phyloP scores from a whole-genome alignment of 495 filamentous ascomycete genomes.

The Penicillium angulare region DNA sequence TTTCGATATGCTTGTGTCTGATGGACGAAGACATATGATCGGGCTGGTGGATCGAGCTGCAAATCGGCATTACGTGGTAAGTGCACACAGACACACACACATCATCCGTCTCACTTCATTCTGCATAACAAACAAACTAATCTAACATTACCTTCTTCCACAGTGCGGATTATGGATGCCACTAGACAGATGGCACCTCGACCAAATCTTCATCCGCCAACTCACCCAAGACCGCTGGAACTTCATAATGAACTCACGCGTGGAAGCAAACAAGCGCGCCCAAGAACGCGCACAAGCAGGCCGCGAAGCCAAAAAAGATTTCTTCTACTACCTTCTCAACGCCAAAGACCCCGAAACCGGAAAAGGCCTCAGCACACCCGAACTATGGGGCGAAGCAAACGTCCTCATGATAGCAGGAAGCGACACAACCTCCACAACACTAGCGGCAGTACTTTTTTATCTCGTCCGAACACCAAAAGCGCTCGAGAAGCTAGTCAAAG shows the following conservation, averaged over 20 bases:
- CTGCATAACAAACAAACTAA: neutral
- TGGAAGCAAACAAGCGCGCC: conserved; percentile 55
- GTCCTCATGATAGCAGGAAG: conserved; percentile 58
- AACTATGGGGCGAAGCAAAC: conserved; percentile 71
- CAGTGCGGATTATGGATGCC: conserved; percentile 61
- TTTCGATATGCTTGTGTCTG: conserved; percentile 56
- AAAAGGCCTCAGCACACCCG: conserved; percentile 60
- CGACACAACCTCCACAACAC: conserved; percentile 58
- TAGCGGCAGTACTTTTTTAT: conserved; percentile 63
- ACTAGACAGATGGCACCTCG: conserved; percentile 51
- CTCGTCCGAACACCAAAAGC: conserved; percentile 49
- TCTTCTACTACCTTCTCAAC: conserved; percentile 59
- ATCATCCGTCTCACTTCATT: neutral
- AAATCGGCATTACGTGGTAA: conserved; percentile 53
- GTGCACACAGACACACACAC: conserved; percentile 1
- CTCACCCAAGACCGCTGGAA: conserved; percentile 57
- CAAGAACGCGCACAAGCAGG: conserved; percentile 43
- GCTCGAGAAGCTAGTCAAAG: conserved; percentile 43
- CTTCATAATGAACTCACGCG: conserved; percentile 59
- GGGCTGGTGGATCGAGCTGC: conserved; percentile 51
- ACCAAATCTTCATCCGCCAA: conserved; percentile 57
- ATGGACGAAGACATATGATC: conserved; percentile 41
- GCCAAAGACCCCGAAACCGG: conserved; percentile 60
- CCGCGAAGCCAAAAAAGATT: conserved; percentile 62
- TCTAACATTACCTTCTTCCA: neutral